Percentiles rank a stretch among this genome's conserved stretches.
phyloP scores from a whole-genome alignment of 2,329 filamentous ascomycete genomes.

The Verticillium tricorpus region DNA sequence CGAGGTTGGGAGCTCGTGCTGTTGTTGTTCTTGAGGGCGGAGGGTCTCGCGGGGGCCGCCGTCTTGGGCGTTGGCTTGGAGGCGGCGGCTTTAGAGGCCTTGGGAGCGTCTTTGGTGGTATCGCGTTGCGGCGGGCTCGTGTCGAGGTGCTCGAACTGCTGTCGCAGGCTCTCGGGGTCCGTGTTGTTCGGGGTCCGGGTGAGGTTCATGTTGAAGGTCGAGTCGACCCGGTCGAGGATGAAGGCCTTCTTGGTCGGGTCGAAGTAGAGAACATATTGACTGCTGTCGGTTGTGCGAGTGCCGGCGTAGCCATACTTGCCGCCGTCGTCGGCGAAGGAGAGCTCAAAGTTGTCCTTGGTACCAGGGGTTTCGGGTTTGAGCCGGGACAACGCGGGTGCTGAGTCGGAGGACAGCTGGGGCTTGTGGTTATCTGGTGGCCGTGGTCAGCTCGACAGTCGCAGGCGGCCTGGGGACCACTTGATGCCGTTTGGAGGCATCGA shows the following conservation, averaged over 20 bases:
- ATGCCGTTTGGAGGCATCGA: not conserved
- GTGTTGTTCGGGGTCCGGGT: slow-evolving; percentile 62
- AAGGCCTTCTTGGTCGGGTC: slow-evolving; percentile 71
- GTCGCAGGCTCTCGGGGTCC: slow-evolving; percentile 58
- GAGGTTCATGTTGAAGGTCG: slow-evolving; percentile 85
- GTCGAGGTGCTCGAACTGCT: slow-evolving; percentile 63
- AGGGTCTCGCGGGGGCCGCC: slow-evolving; percentile 8
- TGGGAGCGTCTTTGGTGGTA: slow-evolving; percentile 17
- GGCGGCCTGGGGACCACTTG: not conserved
- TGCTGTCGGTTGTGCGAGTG: slow-evolving; percentile 49
- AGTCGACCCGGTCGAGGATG: slow-evolving; percentile 75
- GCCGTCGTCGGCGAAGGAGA: slow-evolving; percentile 49
- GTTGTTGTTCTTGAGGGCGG: slow-evolving; percentile 19
- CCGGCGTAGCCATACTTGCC: slow-evolving; percentile 59
- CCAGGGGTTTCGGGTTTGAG: slow-evolving; percentile 45
- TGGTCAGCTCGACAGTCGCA: slow-evolving; percentile 2
- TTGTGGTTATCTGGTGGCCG: slow-evolving; percentile 56
- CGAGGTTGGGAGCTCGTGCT: slow-evolving; percentile 20
- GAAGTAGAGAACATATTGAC: slow-evolving; percentile 67
- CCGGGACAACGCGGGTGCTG: slow-evolving; percentile 42
- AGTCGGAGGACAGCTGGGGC: slow-evolving; percentile 44
- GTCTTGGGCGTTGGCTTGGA: slow-evolving; percentile 15
- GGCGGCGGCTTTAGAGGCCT: slow-evolving; percentile 18
- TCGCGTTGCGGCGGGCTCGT: slow-evolving; percentile 7
- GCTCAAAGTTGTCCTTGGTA: slow-evolving; percentile 50